Base-by-base conservation (phyloP, 306 rosid genomes). In the Glycyrrhiza uralensis region DNA sequence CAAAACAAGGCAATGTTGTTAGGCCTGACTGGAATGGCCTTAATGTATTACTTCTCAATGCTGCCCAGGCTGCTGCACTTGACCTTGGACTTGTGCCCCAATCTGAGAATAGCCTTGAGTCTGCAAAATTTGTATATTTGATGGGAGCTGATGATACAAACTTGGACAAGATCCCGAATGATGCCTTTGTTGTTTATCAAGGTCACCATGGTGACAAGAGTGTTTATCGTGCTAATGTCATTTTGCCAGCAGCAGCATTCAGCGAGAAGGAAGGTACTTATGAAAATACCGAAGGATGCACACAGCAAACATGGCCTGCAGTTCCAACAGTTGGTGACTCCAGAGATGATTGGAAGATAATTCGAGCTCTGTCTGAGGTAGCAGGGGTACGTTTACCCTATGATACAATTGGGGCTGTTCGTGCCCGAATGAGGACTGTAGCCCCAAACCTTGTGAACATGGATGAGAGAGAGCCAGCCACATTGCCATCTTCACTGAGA, bases 261-360 rank as follows among this genome's bases (percentile, higher is more conserved):
- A 94, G 96, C 41, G 99, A 94, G 87, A 94, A 94, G 83, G 99
- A 94, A 78, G 99, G 96, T 14, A 94, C 87, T 13, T 94, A 89
- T 17, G 96, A 86, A 75, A 94, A 94, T 59, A 94, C 97, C 0
- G 99, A 94, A 76, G 99, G 99, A 33, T 91, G 90, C 75, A 3
- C 89, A 18, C 99, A 91, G 79, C 96, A 86, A 77, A 94, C 99
- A 36, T 33, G 92, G 80, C 99, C 99, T 65, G 97, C 97, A 38
- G 99, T 94, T 62, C 97, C 99, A 11, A 91, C 96, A 29, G 99
- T 94, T 0, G 99, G 96, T 3, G 99, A 94, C 81, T 95, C 99
- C 23, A 84, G 99, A 79, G 99, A 94, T 38, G 99, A 94, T 70
- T 94, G 99, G 99, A 94, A 91, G 88, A 91, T 91, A 19, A 65